Evolutionary conservation across 1,284 basidiomycete genomes (phyloP), one percentile per base, ranked within the genome.

Genomic region (Ceratobasidium sp.): DNA sequence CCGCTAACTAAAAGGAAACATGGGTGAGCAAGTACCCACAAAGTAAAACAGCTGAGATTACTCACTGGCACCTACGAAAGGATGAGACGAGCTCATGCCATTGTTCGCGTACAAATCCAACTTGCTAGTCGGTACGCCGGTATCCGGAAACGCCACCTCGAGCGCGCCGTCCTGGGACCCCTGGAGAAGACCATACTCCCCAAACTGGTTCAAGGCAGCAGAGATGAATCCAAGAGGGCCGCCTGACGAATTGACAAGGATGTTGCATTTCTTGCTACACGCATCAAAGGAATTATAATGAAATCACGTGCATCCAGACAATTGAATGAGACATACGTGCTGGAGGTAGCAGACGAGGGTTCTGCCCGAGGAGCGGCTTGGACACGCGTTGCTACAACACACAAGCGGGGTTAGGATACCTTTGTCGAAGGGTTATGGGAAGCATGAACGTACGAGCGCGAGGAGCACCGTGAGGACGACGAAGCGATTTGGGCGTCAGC

Each of bases 21-120:
- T 41, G 6, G 11, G 36, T 41, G 11, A 4, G 36, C 11, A 41
- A 11, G 11, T 11, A 41, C 11, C 11, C 36, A 41, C 6, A 41
- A 41, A 11, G 11, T 11, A 41, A 41, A n/a, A n/a, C n/a, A n/a
- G n/a, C n/a, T n/a, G n/a, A n/a, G 4, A 41, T 41, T 41, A 67
- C 65, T 41, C 56, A 67, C 65, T 54, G 9, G 48, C 65, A 51
- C 65, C 65, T 11, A 67, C 19, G 14, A 53, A 67, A 6, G 65
- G 65, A 45, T 67, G 51, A 14, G 65, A 53, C 2, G 31, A 50
- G 41, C 50, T 51, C 9, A 33, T 31, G 8, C 50, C 65, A 41
- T 67, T 67, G 33, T n/a, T 53, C 11, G 65, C 65, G 8, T 54
- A 31, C 22, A 67, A 44, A 11, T 67, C 65, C 7, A 67, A 36